Base-by-base conservation (phyloP, 176 grass and related monocot species). In the Eleusine indica region DNA sequence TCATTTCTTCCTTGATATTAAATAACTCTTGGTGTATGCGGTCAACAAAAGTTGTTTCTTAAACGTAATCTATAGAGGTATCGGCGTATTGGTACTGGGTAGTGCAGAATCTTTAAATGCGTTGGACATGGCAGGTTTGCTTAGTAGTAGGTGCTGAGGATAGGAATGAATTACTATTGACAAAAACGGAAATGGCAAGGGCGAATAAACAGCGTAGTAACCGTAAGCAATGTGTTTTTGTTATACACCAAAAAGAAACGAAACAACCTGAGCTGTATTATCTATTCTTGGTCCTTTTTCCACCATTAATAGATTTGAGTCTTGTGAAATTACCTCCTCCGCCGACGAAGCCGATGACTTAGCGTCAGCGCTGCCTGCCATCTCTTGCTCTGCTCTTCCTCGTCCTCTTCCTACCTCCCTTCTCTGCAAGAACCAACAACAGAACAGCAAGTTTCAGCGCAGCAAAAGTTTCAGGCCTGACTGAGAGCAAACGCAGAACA, bases 241-340 rank as follows among this genome's bases (percentile, higher is more conserved):
- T 14, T 84, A 35, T 75, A 21, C 29, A 38, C 6, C 69, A 22
- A 10, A 9, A 75, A 3, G 19, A 56, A 56, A 39, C 30, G 9
- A 39, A 9, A 87, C 70, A 19, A 21, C 19, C 2, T 2, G 14
- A 81, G 56, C 9, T 62, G 29, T 58, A 70, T 69, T 54, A 32
- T 58, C 30, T 67, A 13, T 75, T 76, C 41, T 62, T 41, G 13
- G 78, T 14, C 19, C 18, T 58, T 37, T 58, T 64, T 79, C n/a
- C 73, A 8, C 29, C 19, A 76, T 14, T 43, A 35, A 2, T 14
- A 29, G 46, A 53, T 44, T 46, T 66, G 61, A 67, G 60, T 15
- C 30, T 57, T n/a, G 71, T 64, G 8, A 58, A 81, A 25, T 66
- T 87, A 96, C 96, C 93, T 98, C 96, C 82, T 95, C 82, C 41